Evolutionary conservation across 2,329 filamentous ascomycete species (phyloP).

Genomic region (Arthrobotrys pseudoclavata): DNA sequence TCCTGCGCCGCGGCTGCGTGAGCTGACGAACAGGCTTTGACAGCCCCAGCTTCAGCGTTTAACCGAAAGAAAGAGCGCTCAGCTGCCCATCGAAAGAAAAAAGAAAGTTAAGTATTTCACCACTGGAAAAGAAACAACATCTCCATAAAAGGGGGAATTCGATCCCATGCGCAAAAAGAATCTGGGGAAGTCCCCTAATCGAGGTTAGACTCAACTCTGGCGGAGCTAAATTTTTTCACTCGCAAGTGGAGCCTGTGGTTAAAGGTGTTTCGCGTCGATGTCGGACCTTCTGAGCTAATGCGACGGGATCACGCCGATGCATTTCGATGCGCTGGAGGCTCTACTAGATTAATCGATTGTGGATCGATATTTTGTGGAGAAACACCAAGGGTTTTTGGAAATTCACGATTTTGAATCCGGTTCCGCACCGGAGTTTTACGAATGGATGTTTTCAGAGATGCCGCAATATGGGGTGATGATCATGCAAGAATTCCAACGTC

Average conservation of each 20-base stretch:
- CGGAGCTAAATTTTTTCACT: conserved; percentile 16
- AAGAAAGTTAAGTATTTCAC: neutral
- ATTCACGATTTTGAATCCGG: neutral
- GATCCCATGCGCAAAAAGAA: conserved; percentile 23
- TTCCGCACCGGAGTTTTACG: conserved; percentile 4
- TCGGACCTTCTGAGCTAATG: conserved; percentile 42
- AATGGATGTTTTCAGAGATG: conserved; percentile 22
- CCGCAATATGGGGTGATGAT: conserved; percentile 14
- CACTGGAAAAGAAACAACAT: conserved; percentile 8
- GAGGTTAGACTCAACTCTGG: neutral
- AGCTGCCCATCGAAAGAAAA: conserved; percentile 11
- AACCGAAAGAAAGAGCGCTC: conserved; percentile 31
- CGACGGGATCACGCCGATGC: conserved; percentile 46
- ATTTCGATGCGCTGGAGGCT: conserved; percentile 22
- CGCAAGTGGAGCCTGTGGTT: neutral
- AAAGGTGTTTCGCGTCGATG: conserved; percentile 43
- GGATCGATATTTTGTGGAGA: conserved; percentile 6
- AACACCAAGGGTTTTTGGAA: neutral
- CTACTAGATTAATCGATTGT: neutral
- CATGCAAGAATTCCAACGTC: conserved; percentile 8
- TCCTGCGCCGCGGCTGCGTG: conserved; percentile 20
- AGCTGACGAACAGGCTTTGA: conserved; percentile 15
- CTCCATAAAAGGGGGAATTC: conserved; percentile 46
- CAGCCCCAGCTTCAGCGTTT: conserved; percentile 25
- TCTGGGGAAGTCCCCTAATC: conserved; percentile 25